Evolutionary conservation across 179 eudicot species (phyloP).

Genomic region (Camellia oleifera): DNA sequence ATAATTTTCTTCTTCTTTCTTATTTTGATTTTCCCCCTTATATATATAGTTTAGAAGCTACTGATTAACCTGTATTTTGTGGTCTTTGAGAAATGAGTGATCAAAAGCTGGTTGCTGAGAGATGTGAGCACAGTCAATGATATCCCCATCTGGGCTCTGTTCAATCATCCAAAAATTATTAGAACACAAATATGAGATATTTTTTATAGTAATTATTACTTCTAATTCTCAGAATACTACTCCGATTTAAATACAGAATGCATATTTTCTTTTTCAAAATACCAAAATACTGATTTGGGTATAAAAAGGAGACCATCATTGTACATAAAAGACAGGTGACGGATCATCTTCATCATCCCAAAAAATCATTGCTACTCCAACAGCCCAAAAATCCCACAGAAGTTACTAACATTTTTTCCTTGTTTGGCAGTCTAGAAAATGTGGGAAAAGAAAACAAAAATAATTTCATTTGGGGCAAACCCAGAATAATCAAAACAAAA

Average conservation of each 20-base stretch:
- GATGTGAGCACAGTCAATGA: slow-evolving; percentile 80
- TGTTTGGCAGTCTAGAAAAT: slow-evolving; percentile 2
- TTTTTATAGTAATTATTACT: too few relatives aligned
- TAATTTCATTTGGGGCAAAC: too few relatives aligned
- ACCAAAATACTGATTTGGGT: neutral
- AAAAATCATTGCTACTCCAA: neutral
- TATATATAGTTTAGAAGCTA: neutral
- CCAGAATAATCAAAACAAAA: too few relatives aligned
- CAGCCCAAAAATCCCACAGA: neutral
- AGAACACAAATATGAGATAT: neutral
- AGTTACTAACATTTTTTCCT: neutral
- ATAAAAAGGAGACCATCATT: slow-evolving; percentile 1
- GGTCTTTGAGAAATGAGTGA: slow-evolving; percentile 91
- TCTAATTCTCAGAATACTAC: too few relatives aligned
- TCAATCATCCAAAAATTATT: slow-evolving; percentile 10
- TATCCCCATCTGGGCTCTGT: slow-evolving; percentile 98
- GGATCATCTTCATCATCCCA: neutral
- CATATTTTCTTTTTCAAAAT: neutral
- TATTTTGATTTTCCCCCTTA: too few relatives aligned
- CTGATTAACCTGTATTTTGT: slow-evolving; percentile 69
- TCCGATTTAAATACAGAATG: too few relatives aligned
- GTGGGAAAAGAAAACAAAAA: neutral
- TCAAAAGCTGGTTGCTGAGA: slow-evolving; percentile 89
- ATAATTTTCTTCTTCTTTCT: too few relatives aligned
- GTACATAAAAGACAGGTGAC: neutral